Conservation (phyloP, 495 filamentous ascomycete genomes). For the Penicillium egyptiacum region DNA sequence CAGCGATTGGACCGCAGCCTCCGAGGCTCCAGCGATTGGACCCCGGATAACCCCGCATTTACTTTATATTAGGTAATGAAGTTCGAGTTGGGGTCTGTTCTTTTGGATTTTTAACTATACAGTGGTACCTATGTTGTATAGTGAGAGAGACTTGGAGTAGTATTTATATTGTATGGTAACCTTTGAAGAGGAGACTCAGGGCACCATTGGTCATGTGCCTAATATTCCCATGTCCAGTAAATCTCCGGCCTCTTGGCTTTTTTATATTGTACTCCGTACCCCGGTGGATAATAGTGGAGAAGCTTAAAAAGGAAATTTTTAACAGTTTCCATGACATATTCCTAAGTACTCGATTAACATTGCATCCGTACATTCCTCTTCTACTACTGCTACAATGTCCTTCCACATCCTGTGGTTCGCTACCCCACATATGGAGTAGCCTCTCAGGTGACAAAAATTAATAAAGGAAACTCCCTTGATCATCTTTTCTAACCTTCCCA, state of each 20-base stretch:
- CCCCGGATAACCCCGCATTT: constrained; percentile 38
- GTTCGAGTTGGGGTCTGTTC: too few relatives aligned
- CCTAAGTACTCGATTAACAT: too few relatives aligned
- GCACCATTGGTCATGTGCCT: constrained; percentile 6
- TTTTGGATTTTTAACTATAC: too few relatives aligned
- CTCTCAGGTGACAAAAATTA: constrained; percentile 12
- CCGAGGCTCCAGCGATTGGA: constrained; percentile 37
- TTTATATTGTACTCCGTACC: too few relatives aligned
- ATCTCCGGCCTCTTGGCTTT: constrained; percentile 1
- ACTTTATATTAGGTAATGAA: constrained; percentile 27
- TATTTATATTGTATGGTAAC: not conserved
- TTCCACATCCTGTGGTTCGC: constrained; percentile 4
- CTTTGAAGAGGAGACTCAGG: not conserved
- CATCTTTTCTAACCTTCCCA: not conserved
- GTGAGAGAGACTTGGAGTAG: not conserved
- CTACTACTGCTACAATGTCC: not conserved
- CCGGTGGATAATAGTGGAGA: not conserved
- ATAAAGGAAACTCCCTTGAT: constrained; percentile 4
- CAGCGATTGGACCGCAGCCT: constrained; percentile 37
- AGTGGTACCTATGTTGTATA: too few relatives aligned
- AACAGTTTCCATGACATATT: too few relatives aligned
- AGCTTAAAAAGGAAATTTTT: constrained; percentile 16
- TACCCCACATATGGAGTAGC: not conserved
- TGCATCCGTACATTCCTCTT: too few relatives aligned
- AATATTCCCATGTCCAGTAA: not conserved